Evolutionary conservation across 2,329 filamentous ascomycete genomes (phyloP).

Genomic region (Drechslerella coelobrocha): DNA sequence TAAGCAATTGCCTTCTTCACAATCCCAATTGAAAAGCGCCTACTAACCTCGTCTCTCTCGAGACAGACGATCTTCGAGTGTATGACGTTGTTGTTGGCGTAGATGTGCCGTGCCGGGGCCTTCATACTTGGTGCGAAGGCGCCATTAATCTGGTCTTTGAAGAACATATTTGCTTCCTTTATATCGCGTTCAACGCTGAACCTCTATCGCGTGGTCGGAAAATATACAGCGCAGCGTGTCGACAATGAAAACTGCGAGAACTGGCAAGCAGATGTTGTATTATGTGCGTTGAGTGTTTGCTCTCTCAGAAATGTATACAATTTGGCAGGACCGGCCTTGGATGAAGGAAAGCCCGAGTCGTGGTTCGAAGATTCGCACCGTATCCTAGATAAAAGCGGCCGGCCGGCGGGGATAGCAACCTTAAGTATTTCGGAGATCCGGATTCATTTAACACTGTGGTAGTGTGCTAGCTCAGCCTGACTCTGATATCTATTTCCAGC

Average conservation of each 20-base stretch:
- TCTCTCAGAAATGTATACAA: not conserved
- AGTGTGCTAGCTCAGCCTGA: not conserved
- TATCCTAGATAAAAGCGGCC: not conserved
- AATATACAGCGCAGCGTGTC: too few species aligned
- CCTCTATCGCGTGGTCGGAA: too few species aligned
- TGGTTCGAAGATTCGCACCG: not conserved
- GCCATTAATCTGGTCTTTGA: slow-evolving; percentile 10
- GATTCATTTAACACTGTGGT: not conserved
- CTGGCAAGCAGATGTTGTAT: not conserved
- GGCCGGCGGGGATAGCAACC: not conserved
- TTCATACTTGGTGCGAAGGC: slow-evolving; percentile 16
- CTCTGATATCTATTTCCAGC: not conserved
- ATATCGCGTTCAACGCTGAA: too few species aligned
- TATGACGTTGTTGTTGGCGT: slow-evolving; percentile 14
- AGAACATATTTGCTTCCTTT: slow-evolving; percentile 41
- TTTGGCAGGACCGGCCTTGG: not conserved
- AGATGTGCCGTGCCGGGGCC: slow-evolving; percentile 26
- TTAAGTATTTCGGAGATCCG: not conserved
- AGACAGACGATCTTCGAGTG: slow-evolving; percentile 45
- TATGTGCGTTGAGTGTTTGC: not conserved
- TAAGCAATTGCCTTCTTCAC: not conserved
- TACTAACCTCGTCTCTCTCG: slow-evolving; percentile 38
- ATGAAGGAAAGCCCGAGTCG: not conserved
- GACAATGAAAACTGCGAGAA: not conserved
- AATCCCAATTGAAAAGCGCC: not conserved